A percentile compares a stretch with the other conserved stretches of the same genome.
Conservation (phyloP, 2,329 filamentous ascomycete genomes). For the Talaromyces pinophilus region DNA sequence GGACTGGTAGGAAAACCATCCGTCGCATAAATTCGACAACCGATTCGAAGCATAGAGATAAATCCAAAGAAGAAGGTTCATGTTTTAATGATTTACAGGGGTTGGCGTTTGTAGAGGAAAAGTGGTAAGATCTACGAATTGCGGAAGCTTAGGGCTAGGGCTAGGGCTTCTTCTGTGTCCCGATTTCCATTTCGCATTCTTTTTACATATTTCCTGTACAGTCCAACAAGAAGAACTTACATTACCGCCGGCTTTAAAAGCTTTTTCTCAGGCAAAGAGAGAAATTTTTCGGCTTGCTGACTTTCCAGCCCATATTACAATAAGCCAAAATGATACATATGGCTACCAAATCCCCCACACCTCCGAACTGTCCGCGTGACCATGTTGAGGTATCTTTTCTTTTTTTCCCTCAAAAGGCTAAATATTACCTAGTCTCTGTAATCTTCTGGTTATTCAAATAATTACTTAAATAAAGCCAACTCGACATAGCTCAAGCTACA, state of each 20-base stretch:
- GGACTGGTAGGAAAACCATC: not conserved
- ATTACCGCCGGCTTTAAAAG: not conserved
- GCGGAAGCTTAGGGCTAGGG: not conserved
- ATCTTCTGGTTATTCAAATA: not conserved
- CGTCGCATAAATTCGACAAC: not conserved
- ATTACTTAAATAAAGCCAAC: too few relatives aligned
- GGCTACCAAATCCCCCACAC: slow-evolving; percentile 1
- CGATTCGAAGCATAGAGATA: not conserved
- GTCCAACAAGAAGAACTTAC: not conserved
- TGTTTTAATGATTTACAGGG: not conserved
- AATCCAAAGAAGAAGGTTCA: not conserved
- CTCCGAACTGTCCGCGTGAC: slow-evolving; percentile 5
- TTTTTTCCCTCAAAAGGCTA: not conserved
- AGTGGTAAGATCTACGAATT: not conserved
- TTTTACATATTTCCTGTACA: not conserved
- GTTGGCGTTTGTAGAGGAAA: not conserved
- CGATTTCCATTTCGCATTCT: not conserved
- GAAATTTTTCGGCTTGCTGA: not conserved
- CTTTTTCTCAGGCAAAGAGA: not conserved
- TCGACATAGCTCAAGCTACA: not conserved
- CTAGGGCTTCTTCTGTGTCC: not conserved
- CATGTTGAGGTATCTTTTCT: not conserved
- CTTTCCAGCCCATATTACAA: not conserved
- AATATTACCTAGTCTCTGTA: not conserved
- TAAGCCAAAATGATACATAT: not conserved